Percentiles rank a stretch among this genome's conserved stretches.
phyloP scores from a whole-genome alignment of 306 rosid genomes.

The Lathyrus oleraceus region DNA sequence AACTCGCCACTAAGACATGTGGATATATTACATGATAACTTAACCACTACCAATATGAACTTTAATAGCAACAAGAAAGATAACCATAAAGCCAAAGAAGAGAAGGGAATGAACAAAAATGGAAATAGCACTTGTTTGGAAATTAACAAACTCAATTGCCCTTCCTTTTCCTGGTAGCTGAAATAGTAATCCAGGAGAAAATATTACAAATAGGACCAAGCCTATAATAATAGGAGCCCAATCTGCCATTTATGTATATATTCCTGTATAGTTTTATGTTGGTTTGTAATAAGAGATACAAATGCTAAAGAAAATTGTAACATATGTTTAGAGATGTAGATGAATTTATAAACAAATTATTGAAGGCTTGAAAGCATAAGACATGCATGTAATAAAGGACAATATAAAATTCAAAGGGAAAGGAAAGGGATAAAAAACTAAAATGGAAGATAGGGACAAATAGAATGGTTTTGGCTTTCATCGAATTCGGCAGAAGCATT shows the following conservation, averaged over 20 bases:
- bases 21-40: not conserved
- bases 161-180: conserved; percentile 77
- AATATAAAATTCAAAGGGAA: conserved; percentile 25
- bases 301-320: conserved; percentile 13
- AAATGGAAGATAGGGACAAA: conserved; percentile 36
- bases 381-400: conserved; percentile 28
- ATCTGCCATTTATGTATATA: conserved; percentile 56
- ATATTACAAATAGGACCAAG: conserved; percentile 58
- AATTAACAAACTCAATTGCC: conserved; percentile 53
- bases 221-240: conserved; percentile 77
- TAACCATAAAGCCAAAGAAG: conserved; percentile 66
- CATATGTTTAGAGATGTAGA: not conserved
- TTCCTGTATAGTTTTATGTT: not conserved
- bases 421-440: not conserved
- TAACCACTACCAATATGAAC: conserved; percentile 61
- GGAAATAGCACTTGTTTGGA: conserved; percentile 73
- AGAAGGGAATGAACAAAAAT: conserved; percentile 71
- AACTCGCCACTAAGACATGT: no score
- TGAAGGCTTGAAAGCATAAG: not conserved
- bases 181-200: conserved; percentile 70
- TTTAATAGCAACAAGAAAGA: conserved; percentile 75
- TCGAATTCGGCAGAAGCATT: conserved; percentile 34
- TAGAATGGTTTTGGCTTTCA: not conserved
- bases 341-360: conserved; percentile 32
- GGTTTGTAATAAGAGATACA: not conserved